These are phyloP conservation scores for Coniella lustricola DNA, from an alignment of 2,329 filamentous ascomycete species.

Conservation along the genomic window DNA sequence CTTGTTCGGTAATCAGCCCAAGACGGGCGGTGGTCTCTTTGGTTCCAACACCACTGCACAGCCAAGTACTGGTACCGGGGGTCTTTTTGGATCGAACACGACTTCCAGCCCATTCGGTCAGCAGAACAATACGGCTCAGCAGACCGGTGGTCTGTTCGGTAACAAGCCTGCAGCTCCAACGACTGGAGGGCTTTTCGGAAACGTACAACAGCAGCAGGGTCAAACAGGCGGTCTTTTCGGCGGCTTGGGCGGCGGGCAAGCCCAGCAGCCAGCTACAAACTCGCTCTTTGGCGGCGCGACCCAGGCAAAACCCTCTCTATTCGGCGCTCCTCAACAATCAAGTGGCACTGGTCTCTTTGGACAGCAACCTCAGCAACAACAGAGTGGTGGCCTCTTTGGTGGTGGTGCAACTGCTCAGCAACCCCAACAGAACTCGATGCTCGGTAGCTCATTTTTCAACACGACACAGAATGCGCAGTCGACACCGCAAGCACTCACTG, in stretches of 20 bases:
- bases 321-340: slow-evolving; percentile 38
- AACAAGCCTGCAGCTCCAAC: slow-evolving; percentile 31
- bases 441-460: slow-evolving; percentile 54
- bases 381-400: slow-evolving; percentile 37
- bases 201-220: slow-evolving; percentile 29
- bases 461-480: slow-evolving; percentile 39
- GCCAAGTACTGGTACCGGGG: slow-evolving; percentile 24
- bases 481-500: slow-evolving; percentile 62
- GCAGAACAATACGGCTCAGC: slow-evolving; percentile 17
- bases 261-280: slow-evolving; percentile 33
- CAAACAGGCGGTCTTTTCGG: slow-evolving; percentile 47
- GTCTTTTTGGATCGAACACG: slow-evolving; percentile 32
- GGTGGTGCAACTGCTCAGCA: slow-evolving; percentile 40
- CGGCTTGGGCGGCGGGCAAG: slow-evolving; percentile 24
- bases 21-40: slow-evolving; percentile 24
- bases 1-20: slow-evolving; percentile 21
- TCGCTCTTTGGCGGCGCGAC: slow-evolving; percentile 45
- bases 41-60: slow-evolving; percentile 26
- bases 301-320: slow-evolving; percentile 50
- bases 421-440: slow-evolving; percentile 37
- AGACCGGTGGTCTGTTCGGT: slow-evolving; percentile 34
- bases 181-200: slow-evolving; percentile 44
- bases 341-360: slow-evolving; percentile 50
- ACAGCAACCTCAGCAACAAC: slow-evolving; percentile 28
- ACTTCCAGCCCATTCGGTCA: slow-evolving; percentile 22